Evolutionary conservation across 352 stramenopile species (phyloP), one percentile per base, ranked within the genome.

Genomic region (Pythium plurisporium): DNA sequence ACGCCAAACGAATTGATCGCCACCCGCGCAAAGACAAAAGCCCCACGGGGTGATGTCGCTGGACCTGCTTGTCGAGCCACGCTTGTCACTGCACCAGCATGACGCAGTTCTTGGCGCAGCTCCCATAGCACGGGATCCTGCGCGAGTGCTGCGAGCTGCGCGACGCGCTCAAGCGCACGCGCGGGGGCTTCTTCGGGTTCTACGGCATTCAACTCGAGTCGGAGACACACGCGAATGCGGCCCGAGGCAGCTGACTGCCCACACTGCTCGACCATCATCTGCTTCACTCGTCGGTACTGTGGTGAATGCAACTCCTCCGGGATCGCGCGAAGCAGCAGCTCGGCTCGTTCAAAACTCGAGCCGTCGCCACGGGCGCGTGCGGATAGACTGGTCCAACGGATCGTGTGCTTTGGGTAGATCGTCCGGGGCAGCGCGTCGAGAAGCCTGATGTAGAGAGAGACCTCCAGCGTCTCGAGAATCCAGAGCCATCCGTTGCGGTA

Each of bases 341-440:
- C 26, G 2, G 43, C 43, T 5, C 26, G 43, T n/a, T 26, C 41
- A 11, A 33, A 47, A 5, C 41, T 25, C 5, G 41, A 30, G 29
- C 46, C 19, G 29, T 31, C 46, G 4, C 12, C 46, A 9, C 8
- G 22, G 9, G 15, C 0, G 1, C 7, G 42, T 5, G 5, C 5
- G 1, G 15, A 11, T 9, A 44, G 0, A 9, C 20, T 23, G 4
- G 15, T 23, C 33, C 23, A 56, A n/a, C 20, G 22, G 48, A 56
- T 37, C 23, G 33, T 46, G 48, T 46, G 31, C 31, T 42, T 41
- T 4, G 46, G 46, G 36, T 46, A 46, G 17, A 56, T 46, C 33
- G 38, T 31, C 5, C 17, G 3, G 2, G 48, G 31, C 12, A 56
- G 33, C 17, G 44, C 17, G 20, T 56, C 48, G 11, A 56, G 48